Evolutionary conservation across 306 rosid genomes (phyloP), one percentile per base, ranked within the genome.

Genomic region (Lupinus albus): DNA sequence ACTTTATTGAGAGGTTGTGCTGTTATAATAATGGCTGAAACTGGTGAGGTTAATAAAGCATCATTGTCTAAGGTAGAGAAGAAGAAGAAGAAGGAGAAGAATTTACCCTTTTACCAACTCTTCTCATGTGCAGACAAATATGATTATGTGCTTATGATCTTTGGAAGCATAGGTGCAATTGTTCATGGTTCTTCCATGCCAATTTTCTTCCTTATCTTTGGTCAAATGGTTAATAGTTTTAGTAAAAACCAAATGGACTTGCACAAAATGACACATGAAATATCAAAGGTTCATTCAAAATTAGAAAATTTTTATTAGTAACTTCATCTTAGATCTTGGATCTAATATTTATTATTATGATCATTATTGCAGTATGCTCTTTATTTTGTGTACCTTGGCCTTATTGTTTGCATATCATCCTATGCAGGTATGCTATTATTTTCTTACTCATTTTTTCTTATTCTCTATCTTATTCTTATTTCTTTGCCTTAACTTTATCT

Each of bases 131-230:
- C 99, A 11, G 97, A 94, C 75, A 90, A 86, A 70, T 90, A 73
- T 63, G 99, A 94, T 47, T 85, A 64, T 39, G 46, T 85, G 28
- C 88, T 94, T 15, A 94, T 94, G 99, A 72, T 73, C 72, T 67
- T 83, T 1, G 99, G 99, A 0, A 90, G 91, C 80, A 8, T 94
- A 6, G 99, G 99, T 28, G 99, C 99, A 63, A 72, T 94, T 20
- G 45, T 94, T 63, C 99, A 94, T 73, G 99, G 99, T 73, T 88
- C 99, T 7, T 94, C 99, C 71, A 94, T 90, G 97, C 99, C 99
- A 0, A 85, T 94, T 56, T 94, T 94, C 88, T 94, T 93, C 61
- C 90, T 93, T 20, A 82, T 93, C 16, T 93, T 93, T 46, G 99
- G 99, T 61, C 74, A 93, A 85, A 93, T 93, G 99, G 96, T 93